These are phyloP conservation scores for Aspergillus flavus DNA, from an alignment of 2,329 filamentous ascomycete species.

Conservation along the genomic window DNA sequence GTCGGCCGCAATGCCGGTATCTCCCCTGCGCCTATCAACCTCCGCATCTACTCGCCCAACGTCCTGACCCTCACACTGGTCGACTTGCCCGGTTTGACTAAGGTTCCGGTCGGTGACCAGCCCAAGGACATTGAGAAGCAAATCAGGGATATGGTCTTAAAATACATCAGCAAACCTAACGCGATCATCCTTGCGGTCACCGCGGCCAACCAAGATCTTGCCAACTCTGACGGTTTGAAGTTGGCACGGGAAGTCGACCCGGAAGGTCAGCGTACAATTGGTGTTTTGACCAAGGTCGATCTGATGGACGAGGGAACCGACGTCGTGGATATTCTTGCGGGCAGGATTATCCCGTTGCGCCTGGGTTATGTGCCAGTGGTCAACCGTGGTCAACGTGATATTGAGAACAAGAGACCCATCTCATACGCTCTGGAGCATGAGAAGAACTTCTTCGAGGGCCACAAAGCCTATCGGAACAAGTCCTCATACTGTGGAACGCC, in stretches of 20 bases:
- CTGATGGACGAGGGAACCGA: constrained; percentile 99
- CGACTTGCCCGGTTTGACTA: constrained; percentile 93
- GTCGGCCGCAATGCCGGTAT: constrained; percentile 96
- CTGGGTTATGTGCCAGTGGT: constrained; percentile 97
- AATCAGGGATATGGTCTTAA: constrained; percentile 96
- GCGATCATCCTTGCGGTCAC: constrained; percentile 97
- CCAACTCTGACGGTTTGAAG: constrained; percentile 97
- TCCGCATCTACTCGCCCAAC: constrained; percentile 97
- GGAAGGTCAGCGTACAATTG: constrained; percentile 95
- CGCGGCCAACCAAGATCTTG: constrained; percentile 94
- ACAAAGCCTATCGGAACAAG: constrained; percentile 98
- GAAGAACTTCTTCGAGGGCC: constrained; percentile 96
- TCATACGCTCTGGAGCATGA: constrained; percentile 88
- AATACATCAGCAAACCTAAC: constrained; percentile 98
- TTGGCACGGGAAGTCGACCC: constrained; percentile 95
- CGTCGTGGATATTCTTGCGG: constrained; percentile 96
- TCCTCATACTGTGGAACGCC: constrained; percentile 97
- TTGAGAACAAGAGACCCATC: constrained; percentile 97
- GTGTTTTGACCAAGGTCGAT: constrained; percentile 97
- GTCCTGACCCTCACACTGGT: constrained; percentile 96
- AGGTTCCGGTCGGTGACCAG: constrained; percentile 95
- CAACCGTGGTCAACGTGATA: constrained; percentile 96
- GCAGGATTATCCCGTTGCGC: constrained; percentile 91
- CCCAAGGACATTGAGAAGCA: constrained; percentile 95
- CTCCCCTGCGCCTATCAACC: constrained; percentile 93